Conservation (phyloP, 2,329 filamentous ascomycete genomes). For the Orbilia javanica region DNA sequence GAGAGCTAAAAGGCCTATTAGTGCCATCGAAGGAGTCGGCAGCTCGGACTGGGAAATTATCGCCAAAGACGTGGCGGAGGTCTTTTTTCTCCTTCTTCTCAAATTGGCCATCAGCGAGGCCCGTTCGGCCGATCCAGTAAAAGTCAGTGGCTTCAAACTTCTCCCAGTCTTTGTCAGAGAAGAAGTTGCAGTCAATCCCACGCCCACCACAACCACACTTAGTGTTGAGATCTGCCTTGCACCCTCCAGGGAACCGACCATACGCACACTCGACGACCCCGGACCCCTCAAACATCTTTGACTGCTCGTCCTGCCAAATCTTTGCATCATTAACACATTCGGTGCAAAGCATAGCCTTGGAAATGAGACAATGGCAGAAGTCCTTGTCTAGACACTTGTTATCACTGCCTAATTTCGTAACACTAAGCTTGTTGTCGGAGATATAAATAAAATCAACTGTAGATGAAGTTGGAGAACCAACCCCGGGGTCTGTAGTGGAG, state of each 20-base stretch:
- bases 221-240: slow-evolving; percentile 42
- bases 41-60: slow-evolving; percentile 49
- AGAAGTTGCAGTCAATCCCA: slow-evolving; percentile 52
- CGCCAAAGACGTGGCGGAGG: slow-evolving; percentile 53
- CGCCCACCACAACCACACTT: slow-evolving; percentile 55
- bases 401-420: slow-evolving; percentile 49
- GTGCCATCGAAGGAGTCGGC: slow-evolving; percentile 43
- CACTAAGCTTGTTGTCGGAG: slow-evolving; percentile 49
- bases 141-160: slow-evolving; percentile 55
- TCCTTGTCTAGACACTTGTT: slow-evolving; percentile 49
- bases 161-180: slow-evolving; percentile 53
- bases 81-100: slow-evolving; percentile 56
- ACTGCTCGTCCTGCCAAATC: slow-evolving; percentile 39
- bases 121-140: slow-evolving; percentile 52
- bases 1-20: slow-evolving; percentile 19
- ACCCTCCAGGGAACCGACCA: slow-evolving; percentile 53
- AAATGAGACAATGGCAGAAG: slow-evolving; percentile 53
- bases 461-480: slow-evolving; percentile 27
- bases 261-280: slow-evolving; percentile 54
- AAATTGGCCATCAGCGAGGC: slow-evolving; percentile 36
- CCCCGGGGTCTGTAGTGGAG: not conserved
- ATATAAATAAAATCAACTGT: slow-evolving; percentile 41
- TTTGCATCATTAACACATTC: slow-evolving; percentile 40
- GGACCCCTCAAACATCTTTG: slow-evolving; percentile 34
- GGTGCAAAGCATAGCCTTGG: slow-evolving; percentile 55